Evolutionary conservation across 164 flowering plant species (phyloP), one percentile per base, ranked within the genome.

Genomic region (Tinospora cordifolia): DNA sequence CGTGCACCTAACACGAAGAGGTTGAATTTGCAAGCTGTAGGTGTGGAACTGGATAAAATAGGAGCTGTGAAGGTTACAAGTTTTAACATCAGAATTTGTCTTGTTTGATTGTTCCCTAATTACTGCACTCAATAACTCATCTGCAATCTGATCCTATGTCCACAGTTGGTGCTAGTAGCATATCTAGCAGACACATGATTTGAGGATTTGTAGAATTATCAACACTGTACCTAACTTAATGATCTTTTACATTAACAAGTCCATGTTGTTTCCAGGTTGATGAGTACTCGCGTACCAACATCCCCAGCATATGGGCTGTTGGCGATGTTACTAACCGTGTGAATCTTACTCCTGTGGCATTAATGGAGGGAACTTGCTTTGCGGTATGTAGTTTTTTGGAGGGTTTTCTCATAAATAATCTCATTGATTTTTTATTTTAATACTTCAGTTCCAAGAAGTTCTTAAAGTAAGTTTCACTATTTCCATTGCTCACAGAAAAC

Each of bases 221-320:
- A 54, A 17, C 47, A 54, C 21, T 44, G 12, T 44, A 14, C 47
- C 12, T 19, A 54, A 41, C 46, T 19, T 9, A 54, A 54, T 19
- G 22, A 9, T 36, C n/a, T 36, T 17, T 30, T 69, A 30, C 36
- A 30, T 30, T 30, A 9, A 34, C 39, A 7, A 39, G 15, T 46
- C 67, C 41, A 12, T 63, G 36, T 24, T 68, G 15, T 14, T 73
- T 75, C 8, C 83, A 94, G 99, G 99, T 94, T 6, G 88, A 94
- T 72, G 98, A 88, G 71, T 88, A 82, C 77, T 92, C 99, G 22
- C 82, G 81, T 46, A 89, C 99, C 68, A 90, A 75, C 69, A 68
- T 94, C 70, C 91, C 97, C 30, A 92, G 92, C 79, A 90, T 94
- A 76, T 94, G 97, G 98, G 99, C 99, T 65, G 79, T 94, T 51